Evolutionary conservation across 2,329 filamentous ascomycete species (phyloP), one percentile per base, ranked within the genome.

Genomic region (Pyrenophora graminea): DNA sequence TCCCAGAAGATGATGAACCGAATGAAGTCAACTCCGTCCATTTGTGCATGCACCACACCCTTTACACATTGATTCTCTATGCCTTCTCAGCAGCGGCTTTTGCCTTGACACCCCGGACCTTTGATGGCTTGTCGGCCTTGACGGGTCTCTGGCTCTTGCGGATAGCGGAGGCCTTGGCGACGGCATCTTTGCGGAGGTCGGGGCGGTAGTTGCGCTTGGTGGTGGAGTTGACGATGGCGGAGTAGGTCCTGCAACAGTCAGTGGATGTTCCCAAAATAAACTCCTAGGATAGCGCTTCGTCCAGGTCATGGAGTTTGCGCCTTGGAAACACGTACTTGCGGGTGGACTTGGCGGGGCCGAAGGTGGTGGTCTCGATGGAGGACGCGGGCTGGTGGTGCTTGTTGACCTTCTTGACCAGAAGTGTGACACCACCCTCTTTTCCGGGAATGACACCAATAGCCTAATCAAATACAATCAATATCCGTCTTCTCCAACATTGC

Each of bases 111-210:
- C 92, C 91, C 72, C 91, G 85, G 68, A 82, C 81, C 86, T 96
- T 95, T 72, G 77, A 74, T 79, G 86, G 85, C 68, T 85, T 85
- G 60, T 80, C 78, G 56, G 87, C 82, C 87, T 95, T 95, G 79
- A 87, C 85, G 66, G 87, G 80, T 75, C 82, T 83, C 85, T 95
- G 89, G 68, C 88, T 86, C 72, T 82, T 82, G 77, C 87, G 89
- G 81, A 96, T 84, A 71, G 91, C 91, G 71, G 87, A 91, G 74
- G 89, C 91, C 73, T 94, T 90, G 78, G 91, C 82, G 71, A 97
- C 87, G 69, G 93, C 92, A 70, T 79, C 77, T 56, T 73, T 69
- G 64, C 78, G 75, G 58, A 81, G 73, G 67, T 81, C 79, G 38
- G 74, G 61, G 57, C 79, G 90, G 88, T 97, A 99, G 74, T 87